phyloP scores from a whole-genome alignment of 164 flowering plant species.

The Saururus chinensis region DNA sequence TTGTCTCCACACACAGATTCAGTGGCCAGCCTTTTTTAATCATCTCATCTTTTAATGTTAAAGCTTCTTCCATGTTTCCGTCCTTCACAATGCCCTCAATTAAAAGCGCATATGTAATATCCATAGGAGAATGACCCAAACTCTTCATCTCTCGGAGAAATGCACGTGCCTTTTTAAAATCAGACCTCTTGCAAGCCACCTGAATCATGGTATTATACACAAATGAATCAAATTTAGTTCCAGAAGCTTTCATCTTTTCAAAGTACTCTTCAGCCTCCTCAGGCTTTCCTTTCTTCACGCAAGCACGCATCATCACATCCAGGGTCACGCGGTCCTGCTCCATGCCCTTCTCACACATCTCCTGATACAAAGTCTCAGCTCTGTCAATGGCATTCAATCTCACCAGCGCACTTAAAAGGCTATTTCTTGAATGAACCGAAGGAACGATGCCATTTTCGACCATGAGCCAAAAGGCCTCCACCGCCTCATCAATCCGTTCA shows the following conservation, averaged over 20 bases:
- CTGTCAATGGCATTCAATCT: conserved; percentile 22
- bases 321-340: conserved; percentile 31
- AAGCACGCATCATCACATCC: conserved; percentile 40
- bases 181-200: conserved; percentile 37
- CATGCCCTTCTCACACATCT: conserved; percentile 28
- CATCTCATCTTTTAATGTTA: conserved; percentile 65
- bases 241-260: conserved; percentile 33
- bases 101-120: too few species aligned
- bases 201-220: conserved; percentile 32
- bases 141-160: too few species aligned
- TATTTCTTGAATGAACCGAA: too few species aligned
- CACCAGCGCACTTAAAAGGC: too few species aligned
- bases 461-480: conserved; percentile 35
- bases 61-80: conserved; percentile 43
- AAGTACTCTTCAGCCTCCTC: conserved; percentile 43
- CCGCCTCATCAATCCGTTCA: conserved; percentile 29
- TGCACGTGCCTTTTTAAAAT: conserved; percentile 27
- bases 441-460: conserved; percentile 25
- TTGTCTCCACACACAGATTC: conserved; percentile 56
- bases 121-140: too few species aligned
- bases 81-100: too few species aligned
- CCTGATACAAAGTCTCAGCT: conserved; percentile 27
- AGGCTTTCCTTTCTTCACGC: conserved; percentile 39
- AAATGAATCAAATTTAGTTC: conserved; percentile 28
- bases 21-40: conserved; percentile 28